Base-by-base conservation (phyloP, 2,329 filamentous ascomycete genomes). In the Amesomyces nigricolor region DNA sequence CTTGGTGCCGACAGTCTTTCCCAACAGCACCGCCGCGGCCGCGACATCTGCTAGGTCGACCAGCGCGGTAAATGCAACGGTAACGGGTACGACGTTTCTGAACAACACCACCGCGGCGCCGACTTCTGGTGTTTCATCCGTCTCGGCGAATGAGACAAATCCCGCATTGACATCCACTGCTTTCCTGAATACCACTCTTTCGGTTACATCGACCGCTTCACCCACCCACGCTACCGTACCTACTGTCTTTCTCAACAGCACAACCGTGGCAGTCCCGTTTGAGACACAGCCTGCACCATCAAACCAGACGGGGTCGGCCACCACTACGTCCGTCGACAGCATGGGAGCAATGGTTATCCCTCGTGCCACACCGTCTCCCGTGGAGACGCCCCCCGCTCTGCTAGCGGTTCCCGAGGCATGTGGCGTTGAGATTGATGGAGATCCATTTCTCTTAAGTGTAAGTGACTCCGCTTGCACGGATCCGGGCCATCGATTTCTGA, bases 361-460 rank as follows among this genome's bases (percentile, higher is more conserved):
- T 32, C 14, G 16, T 8, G 35, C 45, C n/a, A 35, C 32, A 13
- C 3, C 22, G 14, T 43, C 38, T 10, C 10, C n/a, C 5, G 4
- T 16, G 16, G n/a, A n/a, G n/a, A 19, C 13, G 1, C 7, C 30
- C 5, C 17, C 13, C 17, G 9, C n/a, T n/a, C 22, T 13, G 2
- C 40, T 13, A 10, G 30, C 3, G 5, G 8, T 22, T 11, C 16
- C 46, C 5, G 14, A n/a, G 8, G 46, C 53, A 22, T 62, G 60
- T 26, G 60, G 56, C 4, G 40, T 29, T 10, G 50, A 47, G 30
- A 56, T 54, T 8, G 61, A 62, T 49, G 51, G 56, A 8, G 59
- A 57, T 4, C 46, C 13, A n/a, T 48, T 61, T n/a, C 49, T 52
- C 2, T 58, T 61, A 19, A 22, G 55, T 4, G 60, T 60, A 54